A percentile compares a stretch with the other conserved stretches of the same genome.
phyloP scores from a whole-genome alignment of 805 yeast genomes.

The Metschnikowia similis region DNA sequence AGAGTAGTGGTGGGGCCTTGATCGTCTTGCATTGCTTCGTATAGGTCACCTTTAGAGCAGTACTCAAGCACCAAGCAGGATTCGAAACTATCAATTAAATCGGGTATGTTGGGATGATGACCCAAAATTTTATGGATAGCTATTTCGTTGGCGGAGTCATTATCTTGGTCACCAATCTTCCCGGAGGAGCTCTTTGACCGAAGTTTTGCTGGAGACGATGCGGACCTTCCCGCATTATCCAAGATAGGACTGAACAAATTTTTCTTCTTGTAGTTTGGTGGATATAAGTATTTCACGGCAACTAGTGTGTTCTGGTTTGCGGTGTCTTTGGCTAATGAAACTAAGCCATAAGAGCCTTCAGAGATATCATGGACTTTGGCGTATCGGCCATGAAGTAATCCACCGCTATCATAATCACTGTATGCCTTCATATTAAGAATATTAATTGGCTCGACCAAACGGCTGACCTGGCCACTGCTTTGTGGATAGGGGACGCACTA shows the following conservation, averaged over 20 bases:
- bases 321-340: constrained; percentile 78
- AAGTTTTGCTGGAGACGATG: constrained; percentile 36
- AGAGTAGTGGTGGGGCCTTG: constrained; percentile 58
- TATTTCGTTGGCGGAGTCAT: constrained; percentile 68
- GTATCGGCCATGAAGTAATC: constrained; percentile 58
- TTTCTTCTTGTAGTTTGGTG: constrained; percentile 39
- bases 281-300: constrained; percentile 82
- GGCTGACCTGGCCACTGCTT: neutral
- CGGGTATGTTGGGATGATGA: constrained; percentile 41
- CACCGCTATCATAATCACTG: constrained; percentile 35
- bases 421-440: constrained; percentile 34
- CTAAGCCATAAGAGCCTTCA: constrained; percentile 92
- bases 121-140: constrained; percentile 62
- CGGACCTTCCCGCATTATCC: constrained; percentile 21
- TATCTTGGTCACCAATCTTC: constrained; percentile 19
- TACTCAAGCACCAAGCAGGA: constrained; percentile 64
- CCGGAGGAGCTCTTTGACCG: constrained; percentile 16
- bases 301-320: constrained; percentile 47
- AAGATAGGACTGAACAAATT: constrained; percentile 18
- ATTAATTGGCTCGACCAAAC: neutral
- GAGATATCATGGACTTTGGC: constrained; percentile 69
- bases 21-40: constrained; percentile 67
- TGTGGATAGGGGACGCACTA: neutral
- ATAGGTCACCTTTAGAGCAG: constrained; percentile 83
- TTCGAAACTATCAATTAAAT: constrained; percentile 47